These are phyloP conservation scores for Amylocarpus encephaloides DNA, from an alignment of 2,329 filamentous ascomycete species.

Conservation along the genomic window DNA sequence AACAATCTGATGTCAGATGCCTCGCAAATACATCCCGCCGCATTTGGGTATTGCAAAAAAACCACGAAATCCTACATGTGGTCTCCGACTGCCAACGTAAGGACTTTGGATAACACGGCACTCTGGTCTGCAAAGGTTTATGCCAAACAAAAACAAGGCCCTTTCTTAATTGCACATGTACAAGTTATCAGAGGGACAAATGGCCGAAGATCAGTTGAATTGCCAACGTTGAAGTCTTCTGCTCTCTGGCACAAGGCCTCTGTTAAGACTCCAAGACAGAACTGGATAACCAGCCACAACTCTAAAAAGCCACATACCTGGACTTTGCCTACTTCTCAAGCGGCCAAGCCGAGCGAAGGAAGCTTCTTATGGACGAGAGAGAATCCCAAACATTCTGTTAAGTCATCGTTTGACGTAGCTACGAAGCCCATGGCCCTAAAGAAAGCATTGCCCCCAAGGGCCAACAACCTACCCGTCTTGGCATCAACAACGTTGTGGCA, in stretches of 20 bases:
- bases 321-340: no score
- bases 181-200: not conserved
- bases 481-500: constrained; percentile 4
- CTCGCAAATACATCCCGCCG: constrained; percentile 20
- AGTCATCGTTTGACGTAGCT: not conserved
- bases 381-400: not conserved
- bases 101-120: not conserved
- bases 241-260: not conserved
- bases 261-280: not conserved
- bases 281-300: not conserved
- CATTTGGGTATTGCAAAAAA: constrained; percentile 11
- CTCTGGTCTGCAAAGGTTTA: not conserved
- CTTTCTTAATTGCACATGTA: not conserved
- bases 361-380: not conserved
- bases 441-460: not conserved
- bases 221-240: not conserved
- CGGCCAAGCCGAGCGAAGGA: not conserved
- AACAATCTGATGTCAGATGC: constrained; percentile 9
- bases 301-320: no score
- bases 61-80: not conserved
- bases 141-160: not conserved
- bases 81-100: not conserved
- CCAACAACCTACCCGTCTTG: not conserved
- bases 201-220: not conserved
- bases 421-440: not conserved